Percentiles rank a stretch among this genome's conserved stretches.
Conservation (phyloP, 2,329 filamentous ascomycete species). For the Alternaria angustiovoidea region DNA sequence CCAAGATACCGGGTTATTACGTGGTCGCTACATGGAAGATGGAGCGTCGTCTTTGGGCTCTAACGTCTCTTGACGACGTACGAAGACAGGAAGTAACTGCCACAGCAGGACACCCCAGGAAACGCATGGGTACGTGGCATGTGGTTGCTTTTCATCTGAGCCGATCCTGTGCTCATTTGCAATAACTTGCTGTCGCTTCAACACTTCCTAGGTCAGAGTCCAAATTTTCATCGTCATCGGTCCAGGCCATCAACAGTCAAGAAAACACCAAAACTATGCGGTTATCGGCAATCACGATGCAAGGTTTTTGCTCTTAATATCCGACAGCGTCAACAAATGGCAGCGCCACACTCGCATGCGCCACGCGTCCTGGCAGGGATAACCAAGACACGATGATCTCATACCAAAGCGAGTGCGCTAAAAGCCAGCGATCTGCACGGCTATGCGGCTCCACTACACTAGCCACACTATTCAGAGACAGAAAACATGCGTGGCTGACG, state of each 20-base stretch:
- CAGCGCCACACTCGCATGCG: conserved; percentile 10
- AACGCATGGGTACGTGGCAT: background rate
- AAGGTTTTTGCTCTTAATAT: background rate
- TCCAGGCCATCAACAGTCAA: background rate
- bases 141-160: background rate
- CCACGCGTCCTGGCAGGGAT: conserved; percentile 8
- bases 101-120: background rate
- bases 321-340: background rate
- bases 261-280: background rate
- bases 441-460: conserved; percentile 13
- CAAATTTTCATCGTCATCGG: background rate
- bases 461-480: conserved; percentile 10
- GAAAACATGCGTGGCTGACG: conserved; percentile 12
- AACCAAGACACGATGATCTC: conserved; percentile 2
- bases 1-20: conserved; percentile 12
- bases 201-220: background rate
- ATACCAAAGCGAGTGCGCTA: conserved; percentile 9
- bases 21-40: conserved; percentile 6
- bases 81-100: background rate
- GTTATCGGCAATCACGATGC: conserved; percentile 5
- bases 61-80: background rate
- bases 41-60: background rate
- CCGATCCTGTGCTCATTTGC: background rate
- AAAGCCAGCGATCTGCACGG: conserved; percentile 10
- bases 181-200: conserved; percentile 1